Conservation (phyloP, 2,329 filamentous ascomycete genomes). For the Pseudocercospora macadamiae region DNA sequence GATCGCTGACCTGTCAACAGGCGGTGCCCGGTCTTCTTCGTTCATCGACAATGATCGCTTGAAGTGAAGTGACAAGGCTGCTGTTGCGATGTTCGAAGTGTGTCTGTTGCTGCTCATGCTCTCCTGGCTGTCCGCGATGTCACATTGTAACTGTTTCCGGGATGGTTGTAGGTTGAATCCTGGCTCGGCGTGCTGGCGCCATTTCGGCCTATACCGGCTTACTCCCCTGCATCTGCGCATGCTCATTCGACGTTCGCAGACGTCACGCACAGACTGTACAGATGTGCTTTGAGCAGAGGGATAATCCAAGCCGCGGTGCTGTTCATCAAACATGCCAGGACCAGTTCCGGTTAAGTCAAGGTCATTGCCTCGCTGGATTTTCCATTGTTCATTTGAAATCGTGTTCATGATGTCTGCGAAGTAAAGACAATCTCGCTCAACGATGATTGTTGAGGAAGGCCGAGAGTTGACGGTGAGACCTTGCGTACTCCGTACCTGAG, state of each 20-base stretch:
- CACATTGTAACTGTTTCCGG: background rate
- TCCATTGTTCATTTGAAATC: background rate
- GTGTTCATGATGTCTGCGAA: too few relatives aligned
- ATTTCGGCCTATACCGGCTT: conserved; percentile 13
- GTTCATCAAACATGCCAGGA: too few relatives aligned
- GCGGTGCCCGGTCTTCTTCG: background rate
- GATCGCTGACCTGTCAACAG: background rate
- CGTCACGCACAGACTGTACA: conserved; percentile 11
- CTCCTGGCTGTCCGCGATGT: background rate
- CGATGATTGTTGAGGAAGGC: background rate
- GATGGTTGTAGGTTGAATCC: background rate
- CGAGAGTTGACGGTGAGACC: too few relatives aligned
- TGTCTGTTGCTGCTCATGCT: background rate
- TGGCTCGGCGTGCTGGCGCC: conserved; percentile 4
- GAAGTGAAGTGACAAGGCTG: background rate
- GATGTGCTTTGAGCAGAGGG: too few relatives aligned
- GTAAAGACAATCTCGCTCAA: background rate
- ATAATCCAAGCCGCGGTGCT: too few relatives aligned
- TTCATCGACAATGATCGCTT: background rate
- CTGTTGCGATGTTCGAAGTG: background rate
- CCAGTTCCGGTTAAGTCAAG: too few relatives aligned
- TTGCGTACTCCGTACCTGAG: background rate
- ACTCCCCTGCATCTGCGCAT: background rate
- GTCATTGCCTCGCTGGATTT: background rate
- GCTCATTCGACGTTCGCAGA: conserved; percentile 1